phyloP scores from a whole-genome alignment of 2,329 filamentous ascomycete species.

The Xylaria sp. region DNA sequence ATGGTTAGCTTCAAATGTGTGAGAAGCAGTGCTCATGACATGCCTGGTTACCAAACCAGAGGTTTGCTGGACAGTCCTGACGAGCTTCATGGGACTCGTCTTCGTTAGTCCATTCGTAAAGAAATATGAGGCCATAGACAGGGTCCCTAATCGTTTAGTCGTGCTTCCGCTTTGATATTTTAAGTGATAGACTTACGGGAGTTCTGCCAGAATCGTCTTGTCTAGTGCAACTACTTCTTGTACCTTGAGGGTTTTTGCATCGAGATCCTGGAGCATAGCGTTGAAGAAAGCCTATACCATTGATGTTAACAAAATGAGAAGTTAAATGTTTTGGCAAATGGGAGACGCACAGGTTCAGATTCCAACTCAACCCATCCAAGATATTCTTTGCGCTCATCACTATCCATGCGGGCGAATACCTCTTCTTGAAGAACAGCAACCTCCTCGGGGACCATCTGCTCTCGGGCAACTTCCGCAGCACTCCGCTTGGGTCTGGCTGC shows the following conservation, averaged over 20 bases:
- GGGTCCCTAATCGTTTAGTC: slow-evolving; percentile 65
- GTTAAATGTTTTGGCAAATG: neutral
- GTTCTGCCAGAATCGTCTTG: slow-evolving; percentile 66
- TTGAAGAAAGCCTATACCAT: slow-evolving; percentile 80
- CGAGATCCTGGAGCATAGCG: slow-evolving; percentile 81
- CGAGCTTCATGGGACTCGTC: slow-evolving; percentile 61
- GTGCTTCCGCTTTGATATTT: slow-evolving; percentile 34
- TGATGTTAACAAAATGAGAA: slow-evolving; percentile 23
- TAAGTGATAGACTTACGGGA: slow-evolving; percentile 64
- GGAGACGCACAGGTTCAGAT: slow-evolving; percentile 78
- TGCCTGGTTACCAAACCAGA: slow-evolving; percentile 97
- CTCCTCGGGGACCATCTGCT: slow-evolving; percentile 51
- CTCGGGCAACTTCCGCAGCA: slow-evolving; percentile 51
- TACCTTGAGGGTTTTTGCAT: slow-evolving; percentile 76
- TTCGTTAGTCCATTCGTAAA: slow-evolving; percentile 76
- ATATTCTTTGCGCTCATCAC: slow-evolving; percentile 69
- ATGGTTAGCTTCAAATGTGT: slow-evolving; percentile 12
- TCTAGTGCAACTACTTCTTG: slow-evolving; percentile 82
- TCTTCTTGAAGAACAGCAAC: slow-evolving; percentile 53
- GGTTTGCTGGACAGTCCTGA: slow-evolving; percentile 65
- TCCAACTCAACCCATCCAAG: slow-evolving; percentile 85
- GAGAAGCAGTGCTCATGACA: slow-evolving; percentile 32
- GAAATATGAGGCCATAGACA: slow-evolving; percentile 86
- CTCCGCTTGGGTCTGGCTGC: slow-evolving; percentile 57
- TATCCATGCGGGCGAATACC: slow-evolving; percentile 59